These are phyloP conservation scores for Colletotrichum higginsianum DNA, from an alignment of 2,329 filamentous ascomycete genomes.

Conservation along the genomic window DNA sequence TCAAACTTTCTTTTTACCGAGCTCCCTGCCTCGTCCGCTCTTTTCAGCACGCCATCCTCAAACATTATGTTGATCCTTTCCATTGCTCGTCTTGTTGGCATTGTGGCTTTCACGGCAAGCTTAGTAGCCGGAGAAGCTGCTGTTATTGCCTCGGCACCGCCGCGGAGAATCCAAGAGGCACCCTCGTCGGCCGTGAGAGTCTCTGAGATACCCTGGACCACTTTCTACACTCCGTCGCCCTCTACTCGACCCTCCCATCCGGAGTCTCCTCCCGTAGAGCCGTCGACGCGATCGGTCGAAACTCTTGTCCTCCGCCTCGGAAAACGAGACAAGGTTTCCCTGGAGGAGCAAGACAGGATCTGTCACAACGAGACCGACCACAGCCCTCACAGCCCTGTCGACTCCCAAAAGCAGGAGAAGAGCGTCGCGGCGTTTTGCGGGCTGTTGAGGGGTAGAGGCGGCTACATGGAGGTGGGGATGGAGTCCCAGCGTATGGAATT, in stretches of 20 bases:
- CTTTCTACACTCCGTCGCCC: background rate
- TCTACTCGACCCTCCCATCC: background rate
- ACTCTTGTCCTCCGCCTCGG: background rate
- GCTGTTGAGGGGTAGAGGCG: background rate
- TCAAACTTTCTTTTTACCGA: background rate
- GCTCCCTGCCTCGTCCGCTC: background rate
- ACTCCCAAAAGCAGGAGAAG: conserved; percentile 9
- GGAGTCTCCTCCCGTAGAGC: background rate
- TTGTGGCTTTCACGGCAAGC: background rate
- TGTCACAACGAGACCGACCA: conserved; percentile 3
- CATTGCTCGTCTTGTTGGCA: no score
- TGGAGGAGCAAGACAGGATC: background rate
- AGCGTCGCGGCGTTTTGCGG: background rate
- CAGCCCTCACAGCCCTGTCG: conserved; percentile 1
- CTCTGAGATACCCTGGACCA: background rate
- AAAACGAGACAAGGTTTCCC: background rate
- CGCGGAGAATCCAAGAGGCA: background rate
- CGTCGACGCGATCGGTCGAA: background rate
- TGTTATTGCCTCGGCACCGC: background rate
- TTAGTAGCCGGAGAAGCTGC: background rate
- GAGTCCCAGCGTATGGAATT: conserved; percentile 6
- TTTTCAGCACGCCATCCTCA: no score
- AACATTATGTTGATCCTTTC: background rate
- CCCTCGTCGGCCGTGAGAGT: background rate
- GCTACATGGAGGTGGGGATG: background rate